Conservation (phyloP, 768 basidiomycete genomes). For the Xanthoconium stramineum region DNA sequence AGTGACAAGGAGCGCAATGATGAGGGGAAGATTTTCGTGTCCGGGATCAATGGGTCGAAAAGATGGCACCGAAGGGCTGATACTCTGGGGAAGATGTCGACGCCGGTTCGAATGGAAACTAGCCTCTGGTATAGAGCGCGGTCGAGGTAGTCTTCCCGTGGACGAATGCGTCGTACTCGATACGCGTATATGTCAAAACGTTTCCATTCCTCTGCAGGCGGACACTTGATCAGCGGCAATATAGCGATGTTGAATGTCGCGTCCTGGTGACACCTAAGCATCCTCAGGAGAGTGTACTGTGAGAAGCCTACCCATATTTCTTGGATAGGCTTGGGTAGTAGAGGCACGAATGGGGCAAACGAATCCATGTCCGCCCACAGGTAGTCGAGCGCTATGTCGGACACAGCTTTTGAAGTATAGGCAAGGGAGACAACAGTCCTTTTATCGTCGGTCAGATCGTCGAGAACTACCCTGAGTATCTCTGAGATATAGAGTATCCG, state of each 20-base stretch:
- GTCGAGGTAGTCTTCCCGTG: conserved; percentile 5
- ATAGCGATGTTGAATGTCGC: conserved; percentile 1
- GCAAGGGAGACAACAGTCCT: conserved; percentile 5
- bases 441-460: conserved; percentile 11
- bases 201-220: conserved; percentile 12
- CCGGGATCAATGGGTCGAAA: conserved; percentile 7
- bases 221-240: conserved; percentile 9
- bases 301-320: conserved; percentile 10
- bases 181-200: conserved; percentile 15
- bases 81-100: conserved; percentile 13
- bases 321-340: conserved; percentile 9
- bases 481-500: conserved; percentile 13
- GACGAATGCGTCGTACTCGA: conserved; percentile 13
- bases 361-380: conserved; percentile 21
- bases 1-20: conserved; percentile 12
- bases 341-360: conserved; percentile 13
- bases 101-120: conserved; percentile 6
- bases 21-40: conserved; percentile 13
- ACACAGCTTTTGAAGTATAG: conserved; percentile 11
- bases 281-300: neutral
- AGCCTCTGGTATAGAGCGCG: conserved; percentile 18
- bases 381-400: conserved; percentile 11
- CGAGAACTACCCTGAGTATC: conserved; percentile 13
- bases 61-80: conserved; percentile 11
- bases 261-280: conserved; percentile 2